These are phyloP conservation scores for Pestalotiopsis sp. DNA, from an alignment of 2,329 filamentous ascomycete species.

Conservation along the genomic window DNA sequence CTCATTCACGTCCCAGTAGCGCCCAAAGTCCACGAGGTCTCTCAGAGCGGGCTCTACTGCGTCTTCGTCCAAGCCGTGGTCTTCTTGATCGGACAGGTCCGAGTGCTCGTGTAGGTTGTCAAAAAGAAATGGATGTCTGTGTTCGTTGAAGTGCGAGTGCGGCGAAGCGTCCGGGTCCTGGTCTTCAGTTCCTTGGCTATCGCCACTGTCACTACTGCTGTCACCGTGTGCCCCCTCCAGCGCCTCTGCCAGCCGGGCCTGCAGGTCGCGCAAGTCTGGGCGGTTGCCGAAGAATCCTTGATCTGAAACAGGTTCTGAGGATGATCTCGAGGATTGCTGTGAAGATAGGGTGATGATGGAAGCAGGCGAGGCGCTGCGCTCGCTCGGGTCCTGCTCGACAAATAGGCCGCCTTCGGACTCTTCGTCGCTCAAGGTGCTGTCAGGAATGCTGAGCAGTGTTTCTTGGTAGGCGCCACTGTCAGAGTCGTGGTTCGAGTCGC, in stretches of 20 bases:
- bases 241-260: not conserved
- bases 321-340: not conserved
- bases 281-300: not conserved
- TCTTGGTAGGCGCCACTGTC: not conserved
- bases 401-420: constrained; percentile 9
- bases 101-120: not conserved
- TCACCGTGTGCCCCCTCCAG: not conserved
- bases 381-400: not conserved
- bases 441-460: not conserved
- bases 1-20: not conserved
- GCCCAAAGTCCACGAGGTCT: not conserved
- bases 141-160: not conserved
- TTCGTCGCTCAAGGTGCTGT: not conserved
- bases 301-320: not conserved
- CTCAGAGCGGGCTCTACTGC: not conserved
- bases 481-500: constrained; percentile 3
- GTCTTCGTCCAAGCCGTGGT: constrained; percentile 10
- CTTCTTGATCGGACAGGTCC: not conserved
- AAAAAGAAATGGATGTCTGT: not conserved
- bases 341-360: constrained; percentile 1
- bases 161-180: constrained; percentile 6
- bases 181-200: constrained; percentile 12
- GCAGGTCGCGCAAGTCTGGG: not conserved
- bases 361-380: constrained; percentile 5
- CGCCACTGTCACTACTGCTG: not conserved